These are phyloP conservation scores for Russula earlei DNA, from an alignment of 768 basidiomycete genomes.

Conservation along the genomic window DNA sequence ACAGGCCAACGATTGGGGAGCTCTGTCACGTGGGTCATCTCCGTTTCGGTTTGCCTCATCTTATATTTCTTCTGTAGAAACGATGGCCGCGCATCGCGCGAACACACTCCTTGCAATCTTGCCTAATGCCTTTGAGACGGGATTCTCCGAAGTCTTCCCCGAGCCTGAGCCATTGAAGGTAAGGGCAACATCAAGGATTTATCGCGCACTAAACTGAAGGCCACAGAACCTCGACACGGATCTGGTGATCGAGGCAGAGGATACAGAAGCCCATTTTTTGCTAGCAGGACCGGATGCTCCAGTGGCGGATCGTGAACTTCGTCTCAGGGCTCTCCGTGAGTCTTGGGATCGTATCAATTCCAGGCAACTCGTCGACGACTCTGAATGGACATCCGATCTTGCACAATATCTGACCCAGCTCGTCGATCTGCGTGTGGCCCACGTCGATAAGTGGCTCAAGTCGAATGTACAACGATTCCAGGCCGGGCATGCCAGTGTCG, in stretches of 20 bases:
- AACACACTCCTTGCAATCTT: conserved; percentile 33
- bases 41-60: background rate
- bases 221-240: conserved; percentile 48
- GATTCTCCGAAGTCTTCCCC: conserved; percentile 37
- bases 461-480: conserved; percentile 42
- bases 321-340: conserved; percentile 21
- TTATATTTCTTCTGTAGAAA: conserved; percentile 29
- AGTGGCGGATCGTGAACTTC: conserved; percentile 23
- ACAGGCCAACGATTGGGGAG: conserved; percentile 58
- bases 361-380: conserved; percentile 32
- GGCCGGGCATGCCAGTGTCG: conserved; percentile 34
- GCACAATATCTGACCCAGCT: conserved; percentile 32
- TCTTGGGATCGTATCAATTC: conserved; percentile 28
- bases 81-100: conserved; percentile 40
- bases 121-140: conserved; percentile 39
- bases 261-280: conserved; percentile 29
- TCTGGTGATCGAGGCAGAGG: conserved; percentile 29
- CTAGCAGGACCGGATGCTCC: conserved; percentile 21
- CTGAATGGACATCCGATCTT: conserved; percentile 35
- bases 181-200: background rate
- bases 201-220: background rate
- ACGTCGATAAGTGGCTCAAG: conserved; percentile 43
- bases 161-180: conserved; percentile 45
- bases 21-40: conserved; percentile 44
- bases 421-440: conserved; percentile 35